Percentiles rank a stretch among this genome's conserved stretches.
Conservation (phyloP, 192 early-diverging fungal genomes). For the Umbelopsis ramanniana region DNA sequence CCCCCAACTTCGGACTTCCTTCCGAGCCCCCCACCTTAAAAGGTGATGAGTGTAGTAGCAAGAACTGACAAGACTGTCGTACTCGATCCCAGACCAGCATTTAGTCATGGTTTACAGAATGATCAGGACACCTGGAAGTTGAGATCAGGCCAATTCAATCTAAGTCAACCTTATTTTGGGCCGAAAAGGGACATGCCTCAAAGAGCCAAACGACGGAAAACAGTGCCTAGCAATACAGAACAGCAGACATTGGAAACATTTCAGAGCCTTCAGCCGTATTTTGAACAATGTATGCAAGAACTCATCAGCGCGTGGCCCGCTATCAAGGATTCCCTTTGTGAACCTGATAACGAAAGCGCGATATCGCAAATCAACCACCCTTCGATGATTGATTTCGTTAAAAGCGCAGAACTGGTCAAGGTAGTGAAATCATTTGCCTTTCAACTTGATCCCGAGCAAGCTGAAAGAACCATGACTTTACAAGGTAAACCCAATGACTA, state of each 20-base stretch:
- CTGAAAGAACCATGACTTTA: background rate
- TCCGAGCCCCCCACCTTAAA: constrained; percentile 8
- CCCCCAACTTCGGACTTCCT: constrained; percentile 14
- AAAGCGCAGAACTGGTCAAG: constrained; percentile 21
- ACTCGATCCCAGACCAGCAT: constrained; percentile 10
- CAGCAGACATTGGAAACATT: constrained; percentile 20
- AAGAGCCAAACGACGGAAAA: constrained; percentile 27
- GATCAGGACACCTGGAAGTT: constrained; percentile 17
- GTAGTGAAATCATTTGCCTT: constrained; percentile 23
- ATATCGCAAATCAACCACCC: too few relatives aligned
- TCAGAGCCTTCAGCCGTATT: constrained; percentile 15
- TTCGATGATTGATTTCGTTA: constrained; percentile 20
- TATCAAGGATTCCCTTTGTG: constrained; percentile 1
- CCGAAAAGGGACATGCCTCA: background rate
- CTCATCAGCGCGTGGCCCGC: background rate
- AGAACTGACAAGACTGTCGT: background rate
- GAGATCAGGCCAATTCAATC: constrained; percentile 30
- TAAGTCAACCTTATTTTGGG: constrained; percentile 31
- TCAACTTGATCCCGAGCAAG: constrained; percentile 1
- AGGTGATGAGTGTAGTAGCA: constrained; percentile 14
- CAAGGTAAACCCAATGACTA: background rate
- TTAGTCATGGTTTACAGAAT: constrained; percentile 11
- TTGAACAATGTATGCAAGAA: constrained; percentile 9
- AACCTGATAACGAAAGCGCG: background rate
- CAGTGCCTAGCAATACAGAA: constrained; percentile 17